Conservation (phyloP, 2,329 filamentous ascomycete genomes). For the Teratosphaeria epicoccoides region DNA sequence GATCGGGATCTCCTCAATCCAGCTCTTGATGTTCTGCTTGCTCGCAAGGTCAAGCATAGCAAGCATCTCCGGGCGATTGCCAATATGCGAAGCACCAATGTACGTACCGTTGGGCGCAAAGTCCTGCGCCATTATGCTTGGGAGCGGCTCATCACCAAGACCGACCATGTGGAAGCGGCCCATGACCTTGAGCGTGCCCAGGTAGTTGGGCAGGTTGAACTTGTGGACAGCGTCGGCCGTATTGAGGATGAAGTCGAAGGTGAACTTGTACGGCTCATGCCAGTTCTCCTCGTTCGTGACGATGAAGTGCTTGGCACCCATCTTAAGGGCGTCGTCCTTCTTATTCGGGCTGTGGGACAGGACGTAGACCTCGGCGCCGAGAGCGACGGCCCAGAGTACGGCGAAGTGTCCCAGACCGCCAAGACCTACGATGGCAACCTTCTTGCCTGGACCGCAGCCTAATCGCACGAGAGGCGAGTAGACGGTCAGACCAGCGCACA, state of each 20-base stretch:
- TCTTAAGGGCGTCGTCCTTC: slow-evolving; percentile 48
- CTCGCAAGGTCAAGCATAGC: slow-evolving; percentile 41
- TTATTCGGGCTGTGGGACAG: slow-evolving; percentile 51
- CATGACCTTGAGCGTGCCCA: slow-evolving; percentile 70
- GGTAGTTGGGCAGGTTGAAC: slow-evolving; percentile 44
- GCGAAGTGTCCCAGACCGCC: slow-evolving; percentile 43
- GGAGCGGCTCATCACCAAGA: slow-evolving; percentile 64
- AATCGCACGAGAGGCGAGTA: slow-evolving; percentile 70
- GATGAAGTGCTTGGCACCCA: slow-evolving; percentile 53
- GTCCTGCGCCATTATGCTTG: slow-evolving; percentile 55
- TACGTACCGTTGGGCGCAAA: slow-evolving; percentile 61
- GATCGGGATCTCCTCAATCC: slow-evolving; percentile 60
- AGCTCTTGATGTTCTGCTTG: slow-evolving; percentile 42
- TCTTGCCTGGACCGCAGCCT: slow-evolving; percentile 65
- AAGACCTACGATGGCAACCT: slow-evolving; percentile 64
- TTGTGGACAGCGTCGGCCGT: slow-evolving; percentile 55
- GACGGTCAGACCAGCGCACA: slow-evolving; percentile 69
- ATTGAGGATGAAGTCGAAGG: slow-evolving; percentile 69
- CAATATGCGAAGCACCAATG: slow-evolving; percentile 42
- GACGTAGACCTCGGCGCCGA: slow-evolving; percentile 52
- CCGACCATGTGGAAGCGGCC: slow-evolving; percentile 71
- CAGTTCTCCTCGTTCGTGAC: slow-evolving; percentile 47
- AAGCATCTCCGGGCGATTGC: slow-evolving; percentile 38
- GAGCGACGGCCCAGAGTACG: slow-evolving; percentile 38
- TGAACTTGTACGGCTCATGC: slow-evolving; percentile 45